These are phyloP conservation scores for Bipolaris oryzae DNA, from an alignment of 2,329 filamentous ascomycete species.

Conservation along the genomic window DNA sequence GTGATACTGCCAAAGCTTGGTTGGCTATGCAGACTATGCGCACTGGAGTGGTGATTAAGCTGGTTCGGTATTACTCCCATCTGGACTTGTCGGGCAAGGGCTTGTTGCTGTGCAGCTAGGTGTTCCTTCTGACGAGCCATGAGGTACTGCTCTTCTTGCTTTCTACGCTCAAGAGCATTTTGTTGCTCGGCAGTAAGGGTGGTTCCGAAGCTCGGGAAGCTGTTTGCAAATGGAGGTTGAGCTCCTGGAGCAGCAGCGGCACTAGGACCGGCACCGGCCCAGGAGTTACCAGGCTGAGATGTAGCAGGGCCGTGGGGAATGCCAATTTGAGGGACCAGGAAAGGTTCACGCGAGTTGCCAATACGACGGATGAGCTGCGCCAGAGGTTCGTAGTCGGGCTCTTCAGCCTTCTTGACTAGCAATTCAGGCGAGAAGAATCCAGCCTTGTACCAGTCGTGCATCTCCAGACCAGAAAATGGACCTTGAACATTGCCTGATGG, in stretches of 20 bases:
- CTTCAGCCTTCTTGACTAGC: slow-evolving; percentile 92
- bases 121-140: slow-evolving; percentile 97
- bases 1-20: slow-evolving; percentile 95
- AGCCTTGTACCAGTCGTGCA: slow-evolving; percentile 99
- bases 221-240: slow-evolving; percentile 85
- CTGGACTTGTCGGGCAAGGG: slow-evolving; percentile 74
- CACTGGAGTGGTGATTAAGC: slow-evolving; percentile 92
- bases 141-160: slow-evolving; percentile 96
- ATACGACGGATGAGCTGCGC: slow-evolving; percentile 94
- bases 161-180: slow-evolving; percentile 92
- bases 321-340: slow-evolving; percentile 95
- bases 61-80: slow-evolving; percentile 60
- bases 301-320: slow-evolving; percentile 83
- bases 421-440: slow-evolving; percentile 96
- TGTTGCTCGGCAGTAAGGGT: slow-evolving; percentile 97
- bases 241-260: slow-evolving; percentile 51
- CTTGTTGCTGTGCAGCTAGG: slow-evolving; percentile 81
- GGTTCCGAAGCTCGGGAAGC: slow-evolving; percentile 94
- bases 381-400: slow-evolving; percentile 90
- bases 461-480: slow-evolving; percentile 93
- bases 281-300: slow-evolving; percentile 53
- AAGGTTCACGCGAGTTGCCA: slow-evolving; percentile 95
- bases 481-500: slow-evolving; percentile 91
- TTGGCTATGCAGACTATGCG: slow-evolving; percentile 94
- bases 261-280: slow-evolving; percentile 48